Evolutionary conservation across 1,139 yeast species (phyloP), one percentile per base, ranked within the genome.

Genomic region (Nakaseomyces uthaithaninus): DNA sequence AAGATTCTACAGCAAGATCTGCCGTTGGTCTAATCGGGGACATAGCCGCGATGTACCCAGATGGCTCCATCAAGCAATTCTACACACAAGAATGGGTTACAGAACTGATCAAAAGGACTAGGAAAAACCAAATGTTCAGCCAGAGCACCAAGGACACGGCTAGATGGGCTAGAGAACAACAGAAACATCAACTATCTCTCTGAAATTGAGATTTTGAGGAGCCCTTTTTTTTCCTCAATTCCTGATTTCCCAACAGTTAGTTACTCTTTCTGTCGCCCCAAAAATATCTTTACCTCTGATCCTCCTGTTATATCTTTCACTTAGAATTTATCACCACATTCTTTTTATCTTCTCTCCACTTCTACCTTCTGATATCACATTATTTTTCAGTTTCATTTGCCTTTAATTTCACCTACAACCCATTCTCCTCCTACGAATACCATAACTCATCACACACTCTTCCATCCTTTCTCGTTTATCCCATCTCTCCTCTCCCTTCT

Each of bases 11-110:
- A 22, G 74, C 85, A 26, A 73, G 93, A 48, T 72, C 89, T 2
- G 80, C 91, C 9, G 87, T 84, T 34, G 97, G 98, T 17, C 67
- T 91, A 52, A 65, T 91, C 53, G 98, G 98, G 47, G 98, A 91
- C 62, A 70, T 91, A 53, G 94, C 94, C 2, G 76, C 89, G 42
- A 83, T 87, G 78, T 87, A 71, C 64, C 83, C 86, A 27, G 74
- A 74, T 40, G 87, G 93, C 30, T 75, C 80, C 46, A 75, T 86
- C 57, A 74, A 74, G 57, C 74, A 72, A 46, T 72, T 72, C 36
- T 86, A 78, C 62, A 62, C 65, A 23, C 84, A 80, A 65, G 75
- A 70, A 2, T 86, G 95, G 95, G 77, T 89, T 27, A 68, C 81
- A 8, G 81, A 78, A 19, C 74, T 84, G 54, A 80, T 89, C 59